Evolutionary conservation across 2,329 filamentous ascomycete species (phyloP).

Genomic region (Penicillium sp.): DNA sequence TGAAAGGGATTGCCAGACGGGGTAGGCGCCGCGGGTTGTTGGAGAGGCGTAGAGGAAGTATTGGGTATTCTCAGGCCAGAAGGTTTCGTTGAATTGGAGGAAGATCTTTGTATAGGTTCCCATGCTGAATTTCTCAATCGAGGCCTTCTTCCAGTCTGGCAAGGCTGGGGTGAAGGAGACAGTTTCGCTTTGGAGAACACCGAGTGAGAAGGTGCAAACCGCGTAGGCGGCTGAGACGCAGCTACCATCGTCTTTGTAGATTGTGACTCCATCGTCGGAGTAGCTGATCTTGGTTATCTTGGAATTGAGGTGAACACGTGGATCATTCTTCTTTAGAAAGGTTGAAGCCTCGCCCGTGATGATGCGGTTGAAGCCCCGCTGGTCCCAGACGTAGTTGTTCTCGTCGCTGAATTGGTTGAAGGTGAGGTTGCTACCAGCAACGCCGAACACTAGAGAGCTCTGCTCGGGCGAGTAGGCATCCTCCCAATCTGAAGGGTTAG

Average conservation of each 20-base stretch:
- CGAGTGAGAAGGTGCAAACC: conserved; percentile 67
- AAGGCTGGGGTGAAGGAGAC: conserved; percentile 60
- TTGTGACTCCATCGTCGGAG: conserved; percentile 52
- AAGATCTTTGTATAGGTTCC: conserved; percentile 75
- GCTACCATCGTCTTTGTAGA: conserved; percentile 54
- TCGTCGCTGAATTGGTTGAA: conserved; percentile 63
- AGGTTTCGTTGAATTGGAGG: conserved; percentile 65
- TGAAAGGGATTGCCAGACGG: conserved; percentile 65
- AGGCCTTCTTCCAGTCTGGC: conserved; percentile 64
- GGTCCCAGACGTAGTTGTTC: conserved; percentile 63
- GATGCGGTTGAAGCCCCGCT: conserved; percentile 61
- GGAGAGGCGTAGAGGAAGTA: conserved; percentile 57
- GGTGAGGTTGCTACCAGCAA: conserved; percentile 59
- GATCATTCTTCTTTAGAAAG: conserved; percentile 58
- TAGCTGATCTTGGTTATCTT: conserved; percentile 58
- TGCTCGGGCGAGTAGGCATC: conserved; percentile 58
- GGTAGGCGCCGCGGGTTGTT: conserved; percentile 53
- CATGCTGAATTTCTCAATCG: conserved; percentile 66
- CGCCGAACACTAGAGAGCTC: conserved; percentile 56
- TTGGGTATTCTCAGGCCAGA: conserved; percentile 61
- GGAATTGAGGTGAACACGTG: conserved; percentile 59
- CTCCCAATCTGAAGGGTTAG: conserved; percentile 54
- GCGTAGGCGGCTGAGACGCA: conserved; percentile 63
- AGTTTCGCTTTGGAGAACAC: conserved; percentile 63
- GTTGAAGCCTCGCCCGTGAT: conserved; percentile 58